Base-by-base conservation (phyloP, 2,329 filamentous ascomycete species). In the Pseudophaeomoniella oleicola region DNA sequence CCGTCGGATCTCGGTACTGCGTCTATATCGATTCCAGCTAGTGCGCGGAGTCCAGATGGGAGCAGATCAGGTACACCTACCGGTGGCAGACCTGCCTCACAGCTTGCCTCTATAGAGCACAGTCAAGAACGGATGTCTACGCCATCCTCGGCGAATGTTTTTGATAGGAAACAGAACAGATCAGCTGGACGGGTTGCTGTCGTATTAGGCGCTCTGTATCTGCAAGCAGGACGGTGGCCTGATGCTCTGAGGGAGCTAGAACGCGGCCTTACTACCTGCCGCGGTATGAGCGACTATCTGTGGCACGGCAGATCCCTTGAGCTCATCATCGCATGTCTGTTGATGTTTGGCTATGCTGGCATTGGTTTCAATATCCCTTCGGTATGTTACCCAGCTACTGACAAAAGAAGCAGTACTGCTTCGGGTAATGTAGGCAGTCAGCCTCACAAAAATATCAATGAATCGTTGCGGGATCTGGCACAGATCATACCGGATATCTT, bases 301-400 rank as follows among this genome's bases (percentile, higher is more conserved):
- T 98, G 90, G 88, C 85, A 94, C 59, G 90, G 83, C 13, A 96
- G 96, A 58, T 87, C 85, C 1, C 66, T 98, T 14, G 92, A 98
- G 53, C 76, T 87, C 17, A 83, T 93, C 41, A 63, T 90, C 33
- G 69, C 93, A 16, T 85, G 81, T 50, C 69, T 96, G 46, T 53
- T 96, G 30, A 72, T 96, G 48, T 75, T 93, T 42, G 81, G 78
- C 18, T 94, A 86, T 82, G 73, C 79, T 22, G 81, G 78, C 3
- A 67, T 88, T 49, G 81, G 90, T 50, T 96, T 96, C 19, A 13
- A 30, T n/a, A 36, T 36, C 37, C 14, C 30, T 46, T 12, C 44
- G 44, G 16, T 31, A 37, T 15, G 32, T 37, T 30, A 39, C 29
- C 32, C 37, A 37, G 19, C 37, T 34, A 16, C 34, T 19, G 34